Conservation (phyloP, 352 stramenopile genomes). For the Lagenidium sp. region DNA sequence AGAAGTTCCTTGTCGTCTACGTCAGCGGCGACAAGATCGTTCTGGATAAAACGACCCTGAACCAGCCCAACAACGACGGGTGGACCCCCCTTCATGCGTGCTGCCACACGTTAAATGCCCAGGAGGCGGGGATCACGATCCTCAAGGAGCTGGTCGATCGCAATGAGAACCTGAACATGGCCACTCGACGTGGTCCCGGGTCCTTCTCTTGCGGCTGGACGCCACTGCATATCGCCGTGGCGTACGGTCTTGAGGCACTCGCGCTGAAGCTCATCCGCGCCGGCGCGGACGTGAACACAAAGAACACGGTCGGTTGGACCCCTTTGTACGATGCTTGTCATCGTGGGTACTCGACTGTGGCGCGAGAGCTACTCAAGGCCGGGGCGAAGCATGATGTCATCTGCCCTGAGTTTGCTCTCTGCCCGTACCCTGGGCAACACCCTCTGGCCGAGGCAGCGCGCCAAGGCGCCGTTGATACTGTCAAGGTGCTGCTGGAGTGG, state of each 20-base stretch:
- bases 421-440: conserved; percentile 56
- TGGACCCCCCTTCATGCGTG: conserved; percentile 72
- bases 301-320: conserved; percentile 67
- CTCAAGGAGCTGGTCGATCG: conserved; percentile 50
- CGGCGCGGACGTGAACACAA: conserved; percentile 51
- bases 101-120: conserved; percentile 60
- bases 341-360: conserved; percentile 50
- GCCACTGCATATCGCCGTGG: conserved; percentile 65
- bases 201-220: conserved; percentile 76
- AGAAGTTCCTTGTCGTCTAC: conserved; percentile 52
- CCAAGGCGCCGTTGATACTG: conserved; percentile 47
- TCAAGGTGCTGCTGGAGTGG: conserved; percentile 73
- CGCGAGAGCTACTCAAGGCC: conserved; percentile 51
- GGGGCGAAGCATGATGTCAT: conserved; percentile 53
- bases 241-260: conserved; percentile 63
- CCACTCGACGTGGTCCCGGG: conserved; percentile 57
- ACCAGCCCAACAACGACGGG: conserved; percentile 66
- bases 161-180: conserved; percentile 47
- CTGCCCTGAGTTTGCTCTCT: conserved; percentile 74
- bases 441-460: conserved; percentile 59
- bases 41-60: conserved; percentile 51
- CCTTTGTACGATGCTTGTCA: conserved; percentile 73
- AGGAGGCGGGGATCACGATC: conserved; percentile 66
- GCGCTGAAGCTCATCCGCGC: conserved; percentile 70
- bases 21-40: conserved; percentile 64